Evolutionary conservation across 2,329 filamentous ascomycete genomes (phyloP), one percentile per base, ranked within the genome.

Genomic region (Microdochium trichocladiopsis): DNA sequence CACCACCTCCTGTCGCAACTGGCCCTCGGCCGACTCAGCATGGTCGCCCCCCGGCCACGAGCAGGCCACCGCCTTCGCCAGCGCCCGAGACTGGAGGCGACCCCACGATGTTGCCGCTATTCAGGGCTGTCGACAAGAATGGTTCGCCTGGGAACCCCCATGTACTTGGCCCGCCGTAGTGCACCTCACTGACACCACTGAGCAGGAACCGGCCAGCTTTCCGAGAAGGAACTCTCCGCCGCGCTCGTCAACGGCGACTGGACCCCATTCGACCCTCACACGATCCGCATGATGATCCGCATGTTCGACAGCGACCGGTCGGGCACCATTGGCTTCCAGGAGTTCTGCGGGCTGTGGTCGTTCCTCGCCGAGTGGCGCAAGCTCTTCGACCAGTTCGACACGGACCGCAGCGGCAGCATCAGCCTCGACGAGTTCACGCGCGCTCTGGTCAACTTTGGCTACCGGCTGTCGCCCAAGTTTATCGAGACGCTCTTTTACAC

Each of bases 211-310:
- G 92, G 93, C 21, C 84, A 91, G 58, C 80, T 99, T 48, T 91
- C 88, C 2, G 92, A 96, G 70, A 78, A 79, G 50, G 93, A 97
- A 69, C 84, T 99, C 43, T 87, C 89, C 10, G 86, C 88, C 1
- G 94, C 94, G 21, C 83, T 99, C 5, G 92, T 97, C 54, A 99
- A 99, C 66, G 93, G 92, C 52, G 94, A 99, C 76, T 96, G 90
- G 83, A 90, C 90, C 1, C 83, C 90, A 4, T 99, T 99, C 68
- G 92, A 99, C 70, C 80, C 85, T 4, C 88, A 96, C 62, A 99
- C 94, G 1, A 92, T 97, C 58, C 87, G 87, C 64, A 96, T 97
- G 90, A 96, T 99, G 92, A 96, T 99, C 60, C 88, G 92, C 66
- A 97, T 99, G 94, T 99, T 99, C 72, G 93, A 97, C 72, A 89